Conservation (phyloP, 2,329 filamentous ascomycete genomes). For the Fusarium xylarioides region DNA sequence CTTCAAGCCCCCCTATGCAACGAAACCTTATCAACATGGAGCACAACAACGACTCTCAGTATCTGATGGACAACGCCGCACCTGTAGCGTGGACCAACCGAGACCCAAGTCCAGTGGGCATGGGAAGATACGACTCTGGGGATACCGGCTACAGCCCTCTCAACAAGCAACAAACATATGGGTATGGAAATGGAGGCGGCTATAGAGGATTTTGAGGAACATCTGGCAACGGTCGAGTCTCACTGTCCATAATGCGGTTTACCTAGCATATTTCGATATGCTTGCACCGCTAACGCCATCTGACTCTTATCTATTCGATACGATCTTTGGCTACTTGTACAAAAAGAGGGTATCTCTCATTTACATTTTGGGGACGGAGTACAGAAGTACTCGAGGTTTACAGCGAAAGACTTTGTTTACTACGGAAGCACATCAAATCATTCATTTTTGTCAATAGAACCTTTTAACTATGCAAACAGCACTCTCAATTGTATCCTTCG, state of each 20-base stretch:
- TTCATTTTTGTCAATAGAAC: slow-evolving; percentile 45
- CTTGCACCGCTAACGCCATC: slow-evolving; percentile 24
- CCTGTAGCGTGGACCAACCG: slow-evolving; percentile 49
- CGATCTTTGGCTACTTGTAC: slow-evolving; percentile 17
- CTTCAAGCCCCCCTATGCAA: slow-evolving; percentile 43
- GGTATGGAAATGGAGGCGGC: slow-evolving; percentile 37
- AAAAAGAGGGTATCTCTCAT: slow-evolving; percentile 15
- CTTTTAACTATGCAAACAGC: slow-evolving; percentile 41
- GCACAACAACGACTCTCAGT: slow-evolving; percentile 49
- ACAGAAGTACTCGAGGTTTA: slow-evolving; percentile 23
- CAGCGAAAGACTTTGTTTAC: slow-evolving; percentile 41
- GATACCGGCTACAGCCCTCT: slow-evolving; percentile 33
- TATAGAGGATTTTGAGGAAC: slow-evolving; percentile 39
- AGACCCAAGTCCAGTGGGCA: slow-evolving; percentile 23
- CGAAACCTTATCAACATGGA: slow-evolving; percentile 52
- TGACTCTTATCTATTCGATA: slow-evolving; percentile 17
- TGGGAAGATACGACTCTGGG: slow-evolving; percentile 31
- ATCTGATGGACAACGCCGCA: slow-evolving; percentile 52
- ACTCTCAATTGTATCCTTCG: slow-evolving; percentile 39
- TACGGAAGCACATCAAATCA: slow-evolving; percentile 41
- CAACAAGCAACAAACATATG: slow-evolving; percentile 34
- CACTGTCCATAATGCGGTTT: slow-evolving; percentile 26
- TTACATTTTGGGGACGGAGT: slow-evolving; percentile 26
- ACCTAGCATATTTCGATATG: neutral
- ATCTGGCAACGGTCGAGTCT: no score